Evolutionary conservation across 2,329 filamentous ascomycete species (phyloP).

Genomic region (Penicillium sp.): DNA sequence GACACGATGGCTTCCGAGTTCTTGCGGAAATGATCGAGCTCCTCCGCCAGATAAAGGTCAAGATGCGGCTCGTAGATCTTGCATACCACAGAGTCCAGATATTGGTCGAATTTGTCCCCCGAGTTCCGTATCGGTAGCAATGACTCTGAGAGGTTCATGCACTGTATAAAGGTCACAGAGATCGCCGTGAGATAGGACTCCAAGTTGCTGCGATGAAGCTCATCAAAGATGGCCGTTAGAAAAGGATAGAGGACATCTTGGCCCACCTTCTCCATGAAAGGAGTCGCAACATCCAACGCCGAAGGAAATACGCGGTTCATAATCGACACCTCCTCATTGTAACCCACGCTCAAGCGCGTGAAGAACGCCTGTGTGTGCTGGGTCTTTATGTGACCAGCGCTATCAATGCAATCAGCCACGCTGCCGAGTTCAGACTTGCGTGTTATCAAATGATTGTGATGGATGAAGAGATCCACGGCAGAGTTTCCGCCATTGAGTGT

Average conservation of each 20-base stretch:
- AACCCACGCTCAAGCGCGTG: constrained; percentile 66
- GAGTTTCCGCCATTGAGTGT: constrained; percentile 76
- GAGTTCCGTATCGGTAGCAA: constrained; percentile 64
- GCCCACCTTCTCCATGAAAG: constrained; percentile 76
- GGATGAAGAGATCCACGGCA: constrained; percentile 79
- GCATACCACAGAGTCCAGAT: constrained; percentile 65
- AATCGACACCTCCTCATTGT: constrained; percentile 78
- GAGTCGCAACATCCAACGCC: constrained; percentile 67
- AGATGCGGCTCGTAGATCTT: constrained; percentile 86
- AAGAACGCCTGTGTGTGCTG: constrained; percentile 83
- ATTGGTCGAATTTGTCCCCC: constrained; percentile 59
- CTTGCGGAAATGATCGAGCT: constrained; percentile 79
- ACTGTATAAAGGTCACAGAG: constrained; percentile 84
- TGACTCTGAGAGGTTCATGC: constrained; percentile 70
- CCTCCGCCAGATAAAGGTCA: constrained; percentile 89
- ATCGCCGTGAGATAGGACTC: constrained; percentile 81
- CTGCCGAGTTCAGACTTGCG: constrained; percentile 69
- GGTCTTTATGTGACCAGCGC: constrained; percentile 67
- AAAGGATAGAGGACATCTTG: constrained; percentile 85
- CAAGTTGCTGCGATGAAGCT: constrained; percentile 73
- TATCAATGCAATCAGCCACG: constrained; percentile 77
- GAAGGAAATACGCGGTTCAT: constrained; percentile 81
- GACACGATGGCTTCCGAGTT: constrained; percentile 74
- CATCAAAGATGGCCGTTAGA: constrained; percentile 79
- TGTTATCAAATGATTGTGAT: constrained; percentile 80